Evolutionary conservation across 176 grass and related monocot genomes (phyloP).

Genomic region (Carex pumila): DNA sequence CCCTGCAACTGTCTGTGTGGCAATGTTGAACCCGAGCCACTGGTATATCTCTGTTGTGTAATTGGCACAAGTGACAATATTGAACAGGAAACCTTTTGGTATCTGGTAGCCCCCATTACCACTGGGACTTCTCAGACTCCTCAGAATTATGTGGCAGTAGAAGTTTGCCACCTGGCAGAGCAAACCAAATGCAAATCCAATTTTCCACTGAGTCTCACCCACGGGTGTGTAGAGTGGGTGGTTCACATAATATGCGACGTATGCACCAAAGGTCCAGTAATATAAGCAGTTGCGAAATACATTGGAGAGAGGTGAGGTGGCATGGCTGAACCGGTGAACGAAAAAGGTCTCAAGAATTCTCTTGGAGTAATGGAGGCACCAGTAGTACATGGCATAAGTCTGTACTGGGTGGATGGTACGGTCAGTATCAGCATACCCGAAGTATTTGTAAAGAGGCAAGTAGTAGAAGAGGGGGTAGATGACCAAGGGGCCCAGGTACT

Average conservation of each 20-base stretch:
- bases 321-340: constrained; percentile 89
- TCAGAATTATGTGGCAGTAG: constrained; percentile 87
- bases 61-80: constrained; percentile 92
- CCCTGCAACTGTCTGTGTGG: constrained; percentile 81
- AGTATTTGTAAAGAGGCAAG: constrained; percentile 70
- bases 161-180: constrained; percentile 80
- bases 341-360: constrained; percentile 94
- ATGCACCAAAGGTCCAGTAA: constrained; percentile 90
- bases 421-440: constrained; percentile 49
- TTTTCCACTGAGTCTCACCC: constrained; percentile 76
- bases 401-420: constrained; percentile 65
- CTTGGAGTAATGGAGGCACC: constrained; percentile 94
- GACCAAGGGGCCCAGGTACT: constrained; percentile 76
- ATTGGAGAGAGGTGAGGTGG: constrained; percentile 76
- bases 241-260: constrained; percentile 92
- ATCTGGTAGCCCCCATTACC: constrained; percentile 89
- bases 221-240: constrained; percentile 83
- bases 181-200: constrained; percentile 75
- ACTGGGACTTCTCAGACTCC: constrained; percentile 78
- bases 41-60: constrained; percentile 99
- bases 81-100: constrained; percentile 85
- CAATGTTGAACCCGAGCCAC: constrained; percentile 91
- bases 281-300: constrained; percentile 94
- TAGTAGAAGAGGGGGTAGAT: constrained; percentile 95
- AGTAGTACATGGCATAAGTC: constrained; percentile 94